These are phyloP conservation scores for Lasiosphaeris hirsuta DNA, from an alignment of 495 filamentous ascomycete genomes.

Conservation along the genomic window DNA sequence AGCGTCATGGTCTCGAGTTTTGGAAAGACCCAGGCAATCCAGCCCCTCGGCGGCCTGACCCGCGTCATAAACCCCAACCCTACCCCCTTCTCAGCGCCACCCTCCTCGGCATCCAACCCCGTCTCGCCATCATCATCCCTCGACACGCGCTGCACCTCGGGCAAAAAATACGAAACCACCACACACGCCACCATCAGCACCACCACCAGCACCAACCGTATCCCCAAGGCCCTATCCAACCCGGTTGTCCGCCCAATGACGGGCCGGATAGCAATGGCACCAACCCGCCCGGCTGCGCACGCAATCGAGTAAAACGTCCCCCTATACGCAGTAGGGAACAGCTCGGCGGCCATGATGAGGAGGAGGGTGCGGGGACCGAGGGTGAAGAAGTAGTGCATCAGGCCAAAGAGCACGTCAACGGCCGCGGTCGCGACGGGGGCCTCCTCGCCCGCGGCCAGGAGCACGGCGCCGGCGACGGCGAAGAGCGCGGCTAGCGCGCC, in stretches of 20 bases:
- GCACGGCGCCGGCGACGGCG: constrained; percentile 23
- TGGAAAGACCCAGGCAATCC: not conserved
- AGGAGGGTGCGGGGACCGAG: constrained; percentile 41
- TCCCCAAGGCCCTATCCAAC: constrained; percentile 1
- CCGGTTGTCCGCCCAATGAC: constrained; percentile 35
- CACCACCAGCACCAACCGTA: constrained; percentile 8
- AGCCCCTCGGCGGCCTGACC: not conserved
- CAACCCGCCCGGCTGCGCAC: constrained; percentile 55
- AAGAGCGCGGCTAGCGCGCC: constrained; percentile 27
- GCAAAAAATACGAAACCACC: constrained; percentile 7
- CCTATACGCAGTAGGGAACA: constrained; percentile 60
- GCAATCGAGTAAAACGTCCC: constrained; percentile 55
- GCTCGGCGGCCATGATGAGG: constrained; percentile 52
- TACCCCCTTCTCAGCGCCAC: not conserved
- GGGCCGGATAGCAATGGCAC: constrained; percentile 55
- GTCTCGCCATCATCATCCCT: not conserved
- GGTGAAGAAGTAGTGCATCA: constrained; percentile 40
- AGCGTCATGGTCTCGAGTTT: constrained; percentile 13
- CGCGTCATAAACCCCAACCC: not conserved
- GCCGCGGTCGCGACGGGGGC: not conserved
- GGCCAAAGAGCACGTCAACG: constrained; percentile 31
- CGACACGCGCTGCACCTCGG: constrained; percentile 11
- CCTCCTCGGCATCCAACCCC: not conserved
- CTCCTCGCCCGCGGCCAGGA: constrained; percentile 6
- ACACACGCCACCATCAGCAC: constrained; percentile 6